Percentiles rank a stretch among this genome's conserved stretches.
Conservation (phyloP, 1,284 basidiomycete species). For the Caloboletus firmus region DNA sequence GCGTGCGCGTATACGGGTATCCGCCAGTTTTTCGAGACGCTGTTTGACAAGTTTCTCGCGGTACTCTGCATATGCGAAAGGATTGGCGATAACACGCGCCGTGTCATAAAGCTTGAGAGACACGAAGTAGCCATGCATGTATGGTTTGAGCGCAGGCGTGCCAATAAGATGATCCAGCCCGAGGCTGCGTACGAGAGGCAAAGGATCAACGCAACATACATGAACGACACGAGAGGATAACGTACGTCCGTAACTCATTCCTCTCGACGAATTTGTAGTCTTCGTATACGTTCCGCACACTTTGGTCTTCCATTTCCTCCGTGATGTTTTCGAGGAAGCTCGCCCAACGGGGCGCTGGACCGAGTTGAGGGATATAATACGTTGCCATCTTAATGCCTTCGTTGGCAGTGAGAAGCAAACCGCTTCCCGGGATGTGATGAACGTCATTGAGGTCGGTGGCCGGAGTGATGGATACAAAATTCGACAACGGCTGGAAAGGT, state of each 20-base stretch:
- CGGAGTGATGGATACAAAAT: slow-evolving; percentile 92
- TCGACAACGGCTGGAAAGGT: slow-evolving; percentile 66
- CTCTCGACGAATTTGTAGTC: slow-evolving; percentile 98
- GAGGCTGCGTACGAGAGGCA: slow-evolving; percentile 49
- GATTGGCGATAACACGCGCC: slow-evolving; percentile 93
- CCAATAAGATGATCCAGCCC: slow-evolving; percentile 95
- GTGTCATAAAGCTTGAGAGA: slow-evolving; percentile 95
- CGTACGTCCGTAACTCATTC: slow-evolving; percentile 80
- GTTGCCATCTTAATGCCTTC: slow-evolving; percentile 91
- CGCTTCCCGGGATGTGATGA: slow-evolving; percentile 83
- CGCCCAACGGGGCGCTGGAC: slow-evolving; percentile 96
- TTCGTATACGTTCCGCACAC: slow-evolving; percentile 78
- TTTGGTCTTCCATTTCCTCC: slow-evolving; percentile 93
- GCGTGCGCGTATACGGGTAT: slow-evolving; percentile 85
- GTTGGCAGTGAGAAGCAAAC: slow-evolving; percentile 86
- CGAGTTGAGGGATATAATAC: slow-evolving; percentile 94
- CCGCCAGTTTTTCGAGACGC: slow-evolving; percentile 91
- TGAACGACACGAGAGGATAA: slow-evolving; percentile 19
- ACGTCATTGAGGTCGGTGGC: slow-evolving; percentile 86
- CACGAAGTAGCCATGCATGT: slow-evolving; percentile 99
- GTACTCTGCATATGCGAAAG: slow-evolving; percentile 93
- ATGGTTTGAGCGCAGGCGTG: slow-evolving; percentile 93
- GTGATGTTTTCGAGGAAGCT: slow-evolving; percentile 98
- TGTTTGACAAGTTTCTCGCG: slow-evolving; percentile 85
- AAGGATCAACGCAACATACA: slow-evolving; percentile 6